phyloP scores from a whole-genome alignment of 1,284 basidiomycete genomes.

The Pseudozyma tsukubaensis region DNA sequence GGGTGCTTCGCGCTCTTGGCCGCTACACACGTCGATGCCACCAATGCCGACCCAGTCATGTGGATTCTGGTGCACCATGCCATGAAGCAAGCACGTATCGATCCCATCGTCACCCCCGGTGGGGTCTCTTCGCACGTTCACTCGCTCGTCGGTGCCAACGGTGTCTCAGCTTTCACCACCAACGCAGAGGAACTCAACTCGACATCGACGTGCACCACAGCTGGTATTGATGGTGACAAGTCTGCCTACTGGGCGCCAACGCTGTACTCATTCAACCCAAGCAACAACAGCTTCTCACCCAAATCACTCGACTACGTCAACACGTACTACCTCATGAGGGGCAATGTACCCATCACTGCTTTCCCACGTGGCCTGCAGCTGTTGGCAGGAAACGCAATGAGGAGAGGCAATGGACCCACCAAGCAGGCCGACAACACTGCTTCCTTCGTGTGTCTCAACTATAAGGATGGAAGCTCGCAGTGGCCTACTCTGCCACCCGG shows the following conservation, averaged over 20 bases:
- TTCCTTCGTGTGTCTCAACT: conserved; percentile 71
- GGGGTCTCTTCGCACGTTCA: conserved; percentile 70
- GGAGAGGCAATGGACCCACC: conserved; percentile 9
- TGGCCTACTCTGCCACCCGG: conserved; percentile 29
- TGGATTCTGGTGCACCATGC: conserved; percentile 53
- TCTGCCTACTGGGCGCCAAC: conserved; percentile 71
- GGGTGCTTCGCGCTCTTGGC: conserved; percentile 20
- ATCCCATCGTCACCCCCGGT: conserved; percentile 72
- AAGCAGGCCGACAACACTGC: conserved; percentile 64
- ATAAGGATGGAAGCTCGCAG: conserved; percentile 57
- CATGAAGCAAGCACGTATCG: conserved; percentile 70
- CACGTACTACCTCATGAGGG: conserved; percentile 70
- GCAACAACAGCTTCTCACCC: conserved; percentile 42
- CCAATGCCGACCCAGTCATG: conserved; percentile 29
- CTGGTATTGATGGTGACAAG: conserved; percentile 69
- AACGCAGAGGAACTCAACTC: conserved; percentile 19
- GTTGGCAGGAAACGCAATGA: conserved; percentile 69
- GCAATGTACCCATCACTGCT: conserved; percentile 58
- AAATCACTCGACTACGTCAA: conserved; percentile 44
- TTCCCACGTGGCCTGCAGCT: conserved; percentile 71
- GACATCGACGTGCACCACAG: conserved; percentile 68
- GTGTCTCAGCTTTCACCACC: conserved; percentile 23
- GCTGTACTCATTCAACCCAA: conserved; percentile 68
- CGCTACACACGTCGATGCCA: conserved; percentile 17
- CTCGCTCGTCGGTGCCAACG: conserved; percentile 68